A percentile compares a stretch with the other conserved stretches of the same genome.
Evolutionary conservation across 371 early-diverging fungal species (phyloP).

Genomic region (Zychaea mexicana): DNA sequence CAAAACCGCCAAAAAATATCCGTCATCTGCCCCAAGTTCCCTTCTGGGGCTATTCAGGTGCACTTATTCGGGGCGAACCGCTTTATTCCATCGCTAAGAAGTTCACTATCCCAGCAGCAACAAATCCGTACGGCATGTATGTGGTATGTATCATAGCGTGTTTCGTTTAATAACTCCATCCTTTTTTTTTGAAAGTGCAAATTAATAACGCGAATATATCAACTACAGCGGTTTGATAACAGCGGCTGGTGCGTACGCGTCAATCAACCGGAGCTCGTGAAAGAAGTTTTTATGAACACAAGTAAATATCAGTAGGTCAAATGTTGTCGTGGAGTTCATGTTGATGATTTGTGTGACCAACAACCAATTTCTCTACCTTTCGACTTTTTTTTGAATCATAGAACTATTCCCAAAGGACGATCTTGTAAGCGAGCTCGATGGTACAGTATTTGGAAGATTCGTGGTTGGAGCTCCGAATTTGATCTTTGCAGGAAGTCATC

Average conservation of each 20-base stretch:
- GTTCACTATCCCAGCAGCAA: constrained; percentile 7
- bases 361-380: background rate
- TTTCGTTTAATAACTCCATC: too few relatives aligned
- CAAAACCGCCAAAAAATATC: background rate
- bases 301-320: constrained; percentile 8
- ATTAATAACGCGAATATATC: too few relatives aligned
- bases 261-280: constrained; percentile 18
- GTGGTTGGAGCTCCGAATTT: constrained; percentile 12
- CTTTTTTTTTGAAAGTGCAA: background rate
- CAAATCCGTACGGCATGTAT: constrained; percentile 7
- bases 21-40: constrained; percentile 15
- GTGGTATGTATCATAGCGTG: background rate
- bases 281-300: constrained; percentile 18
- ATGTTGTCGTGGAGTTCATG: background rate
- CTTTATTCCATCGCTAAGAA: background rate
- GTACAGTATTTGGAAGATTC: constrained; percentile 9
- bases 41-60: constrained; percentile 1
- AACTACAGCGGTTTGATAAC: background rate
- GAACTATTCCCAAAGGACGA: constrained; percentile 13
- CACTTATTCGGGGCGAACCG: background rate
- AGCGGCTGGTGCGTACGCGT: constrained; percentile 24
- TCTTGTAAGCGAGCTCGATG: background rate
- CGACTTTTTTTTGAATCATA: background rate
- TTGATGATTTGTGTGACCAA: background rate
- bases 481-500: constrained; percentile 2